Evolutionary conservation across 495 filamentous ascomycete species (phyloP), one percentile per base, ranked within the genome.

Genomic region (Sporormia fimetaria): DNA sequence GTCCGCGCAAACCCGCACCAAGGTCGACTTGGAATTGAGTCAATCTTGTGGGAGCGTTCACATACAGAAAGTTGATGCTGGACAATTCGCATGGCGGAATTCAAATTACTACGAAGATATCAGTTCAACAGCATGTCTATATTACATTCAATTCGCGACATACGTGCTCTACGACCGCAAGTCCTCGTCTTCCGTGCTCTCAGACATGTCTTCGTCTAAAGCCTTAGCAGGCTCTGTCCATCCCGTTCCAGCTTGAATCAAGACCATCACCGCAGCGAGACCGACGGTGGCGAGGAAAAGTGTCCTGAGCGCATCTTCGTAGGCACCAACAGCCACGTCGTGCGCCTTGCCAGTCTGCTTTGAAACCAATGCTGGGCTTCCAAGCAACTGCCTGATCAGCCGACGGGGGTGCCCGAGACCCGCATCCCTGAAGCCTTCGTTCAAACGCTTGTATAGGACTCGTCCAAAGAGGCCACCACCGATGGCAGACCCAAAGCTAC

Each of bases 401-500:
- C 74, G 67, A 17, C 67, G 62, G 16, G 54, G 52, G 10, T 69
- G 59, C 16, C 55, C 54, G 20, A 76, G 36, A 0, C 62, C 68
- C 16, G 67, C 67, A 3, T 73, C 63, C 3, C 52, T 52, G 47
- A 86, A 83, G 0, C 79, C 77, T 0, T 57, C 53, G 23, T 69
- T 66, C 0, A 88, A 60, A 1, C 64, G 57, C 1, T 35, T 52
- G n/a, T 70, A 67, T 28, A 87, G 54, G 5, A 71, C 62, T 2
- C 83, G 69, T 7, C 66, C 62, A 54, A 87, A 88, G 21, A 83
- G 65, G 0, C 83, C 82, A 1, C 83, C 82, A 5, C 82, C 83
- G 14, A 84, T 78, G 0, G 81, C 76, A 10, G 76, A 78, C 1
- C 83, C 82, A 46, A 86, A 87, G 40, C 69, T 75, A 2, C 78